These are phyloP conservation scores for Tylopilus subfusipes DNA, from an alignment of 768 basidiomycete genomes.

Conservation along the genomic window DNA sequence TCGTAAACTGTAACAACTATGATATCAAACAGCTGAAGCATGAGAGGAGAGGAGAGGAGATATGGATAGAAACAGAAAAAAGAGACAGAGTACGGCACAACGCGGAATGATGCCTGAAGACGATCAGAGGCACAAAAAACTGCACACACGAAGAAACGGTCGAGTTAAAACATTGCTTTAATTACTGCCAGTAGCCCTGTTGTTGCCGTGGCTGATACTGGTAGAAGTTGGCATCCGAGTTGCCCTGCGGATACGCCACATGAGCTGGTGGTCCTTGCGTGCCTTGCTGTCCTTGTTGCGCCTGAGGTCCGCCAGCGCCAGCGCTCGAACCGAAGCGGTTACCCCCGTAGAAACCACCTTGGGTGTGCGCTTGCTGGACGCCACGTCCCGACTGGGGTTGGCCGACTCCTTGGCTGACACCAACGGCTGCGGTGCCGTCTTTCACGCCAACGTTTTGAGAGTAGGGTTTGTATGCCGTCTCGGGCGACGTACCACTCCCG, in stretches of 20 bases:
- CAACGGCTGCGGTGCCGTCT: slow-evolving; percentile 51
- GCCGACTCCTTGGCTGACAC: slow-evolving; percentile 34
- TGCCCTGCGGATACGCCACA: slow-evolving; percentile 50
- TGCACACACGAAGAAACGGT: slow-evolving; percentile 4
- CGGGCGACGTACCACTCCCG: slow-evolving; percentile 55
- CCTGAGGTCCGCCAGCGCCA: slow-evolving; percentile 45
- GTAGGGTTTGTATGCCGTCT: slow-evolving; percentile 74
- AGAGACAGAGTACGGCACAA: slow-evolving; percentile 5
- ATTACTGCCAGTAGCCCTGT: slow-evolving; percentile 54
- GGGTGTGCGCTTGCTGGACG: slow-evolving; percentile 42
- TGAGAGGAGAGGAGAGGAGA: slow-evolving; percentile 1
- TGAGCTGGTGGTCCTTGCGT: slow-evolving; percentile 37
- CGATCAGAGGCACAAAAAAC: not conserved
- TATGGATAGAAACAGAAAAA: slow-evolving; percentile 8
- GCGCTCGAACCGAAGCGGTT: slow-evolving; percentile 43
- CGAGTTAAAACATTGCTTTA: slow-evolving; percentile 9
- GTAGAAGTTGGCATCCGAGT: slow-evolving; percentile 66
- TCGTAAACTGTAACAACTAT: slow-evolving; percentile 23
- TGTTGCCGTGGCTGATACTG: slow-evolving; percentile 66
- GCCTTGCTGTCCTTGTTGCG: slow-evolving; percentile 43
- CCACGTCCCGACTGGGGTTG: slow-evolving; percentile 41
- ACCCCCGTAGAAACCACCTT: slow-evolving; percentile 44
- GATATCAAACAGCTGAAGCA: slow-evolving; percentile 32
- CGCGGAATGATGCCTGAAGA: slow-evolving; percentile 2
- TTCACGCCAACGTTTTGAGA: slow-evolving; percentile 49